Evolutionary conservation across 1,284 basidiomycete genomes (phyloP), one percentile per base, ranked within the genome.

Genomic region (Coriolopsis trogii): DNA sequence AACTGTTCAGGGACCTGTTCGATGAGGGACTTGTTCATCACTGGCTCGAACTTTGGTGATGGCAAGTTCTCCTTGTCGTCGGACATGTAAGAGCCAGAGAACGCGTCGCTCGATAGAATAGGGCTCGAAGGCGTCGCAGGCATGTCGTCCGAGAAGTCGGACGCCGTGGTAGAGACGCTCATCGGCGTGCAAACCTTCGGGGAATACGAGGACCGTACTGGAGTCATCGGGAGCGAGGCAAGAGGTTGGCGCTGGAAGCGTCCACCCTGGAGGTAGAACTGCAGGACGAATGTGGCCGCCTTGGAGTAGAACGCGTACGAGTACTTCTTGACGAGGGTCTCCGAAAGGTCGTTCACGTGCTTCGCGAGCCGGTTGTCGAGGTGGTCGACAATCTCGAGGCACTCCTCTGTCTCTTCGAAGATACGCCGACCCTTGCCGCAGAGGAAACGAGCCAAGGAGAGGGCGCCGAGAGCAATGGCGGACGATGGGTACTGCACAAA

Each of bases 261-360:
- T 49, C 85, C 85, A 46, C 89, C 89, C 65, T 87, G 79, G 36
- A 92, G 81, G 63, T 98, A 99, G 75, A 89, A 95, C 67, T 98
- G 92, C 51, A 95, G 85, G 53, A 94, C 92, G 64, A 92, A 82
- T 15, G 89, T 92, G 26, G 97, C 95, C 0, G 95, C 93, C 71
- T 93, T 93, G 44, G 91, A 93, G 75, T 95, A 98, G 75, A 94
- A 95, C 25, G 87, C 85, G 64, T 92, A 94, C 10, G 95, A 93
- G 76, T 99, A 99, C 78, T 99, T 99, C 78, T 96, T 95, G 70
- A 98, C 84, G 64, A 99, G 77, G 29, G 92, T 95, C 70, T 95
- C 88, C 12, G 95, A 98, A 26, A 99, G 80, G 60, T 91, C 87
- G 64, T 93, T 89, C 72, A 95, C 84, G 66, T 91, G 86, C 67